Base-by-base conservation (phyloP, 352 stramenopile genomes). In the Phytophthora crassamura region DNA sequence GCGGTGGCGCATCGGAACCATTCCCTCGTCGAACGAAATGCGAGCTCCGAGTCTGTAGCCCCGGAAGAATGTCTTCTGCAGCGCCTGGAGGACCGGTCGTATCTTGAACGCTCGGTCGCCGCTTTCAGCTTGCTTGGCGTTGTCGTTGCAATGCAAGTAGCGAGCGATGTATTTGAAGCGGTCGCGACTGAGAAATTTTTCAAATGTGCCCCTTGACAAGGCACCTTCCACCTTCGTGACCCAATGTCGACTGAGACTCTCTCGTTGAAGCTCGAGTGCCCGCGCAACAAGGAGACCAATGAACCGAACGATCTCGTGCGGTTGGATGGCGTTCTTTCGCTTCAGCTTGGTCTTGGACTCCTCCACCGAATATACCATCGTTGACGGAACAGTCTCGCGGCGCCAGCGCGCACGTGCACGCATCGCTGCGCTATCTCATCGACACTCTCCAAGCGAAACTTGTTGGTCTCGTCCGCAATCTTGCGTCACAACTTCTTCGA, bases 141-240 rank as follows among this genome's bases (percentile, higher is more conserved):
- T 63, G 34, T 47, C 43, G 22, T 63, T 48, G 43, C 53, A 63
- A 20, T 63, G 54, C 4, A 63, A 10, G n/a, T 14, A 63, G 2
- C 32, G 30, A 25, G 43, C 22, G 7, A 63, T 63, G 5, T 63
- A 41, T 3, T 63, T 18, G 14, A 61, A 61, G 1, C 36, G 53
- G 41, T 53, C 41, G 1, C 41, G 41, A 18, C 53, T 45, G 6
- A 61, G 16, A 11, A 61, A 61, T 20, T 61, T 30, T 1, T 22
- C 42, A 8, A 63, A 63, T 6, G 54, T 54, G 0, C 34, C 43
- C 4, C 42, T 8, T 5, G 54, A 36, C 20, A 54, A n/a, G 0
- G 34, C 54, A 3, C 54, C 54, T 9, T 63, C 54, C 3, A 41
- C 25, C 12, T 47, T 63, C 0, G 54, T 63, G 4, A 54, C 8